Percentiles rank a stretch among this genome's conserved stretches.
Evolutionary conservation across 495 filamentous ascomycete genomes (phyloP).

Genomic region (Talaromyces borbonicus): DNA sequence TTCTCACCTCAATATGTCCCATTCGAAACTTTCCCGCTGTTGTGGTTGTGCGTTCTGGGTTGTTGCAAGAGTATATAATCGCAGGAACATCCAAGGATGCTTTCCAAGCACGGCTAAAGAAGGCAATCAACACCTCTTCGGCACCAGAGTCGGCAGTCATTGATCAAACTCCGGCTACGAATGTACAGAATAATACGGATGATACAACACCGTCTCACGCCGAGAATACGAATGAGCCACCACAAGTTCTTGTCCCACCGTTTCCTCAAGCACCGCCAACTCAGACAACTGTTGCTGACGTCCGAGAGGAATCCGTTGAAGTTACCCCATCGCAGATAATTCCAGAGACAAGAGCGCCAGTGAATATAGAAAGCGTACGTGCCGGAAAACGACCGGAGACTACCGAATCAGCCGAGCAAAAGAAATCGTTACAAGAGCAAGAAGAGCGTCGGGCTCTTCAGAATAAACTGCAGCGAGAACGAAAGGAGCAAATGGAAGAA

Average conservation of each 20-base stretch:
- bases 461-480: constrained; percentile 5
- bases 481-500: constrained; percentile 5
- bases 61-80: constrained; percentile 55
- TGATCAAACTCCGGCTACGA: not conserved
- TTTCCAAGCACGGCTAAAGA: constrained; percentile 39
- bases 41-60: constrained; percentile 60
- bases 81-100: constrained; percentile 48
- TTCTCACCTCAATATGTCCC: constrained; percentile 70
- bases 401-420: constrained; percentile 1
- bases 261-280: not conserved
- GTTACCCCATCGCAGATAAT: not conserved
- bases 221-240: not conserved
- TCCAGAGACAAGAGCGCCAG: not conserved
- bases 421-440: constrained; percentile 8
- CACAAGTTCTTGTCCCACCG: not conserved
- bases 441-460: not conserved
- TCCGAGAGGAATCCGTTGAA: too few relatives aligned
- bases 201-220: constrained; percentile 9
- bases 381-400: constrained; percentile 1
- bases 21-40: constrained; percentile 62
- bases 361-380: constrained; percentile 6
- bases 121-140: constrained; percentile 20
- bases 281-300: too few relatives aligned
- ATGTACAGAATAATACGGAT: constrained; percentile 6
- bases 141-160: not conserved